These are phyloP conservation scores for Bipolaris gigantea DNA, from an alignment of 2,329 filamentous ascomycete species.

Conservation along the genomic window DNA sequence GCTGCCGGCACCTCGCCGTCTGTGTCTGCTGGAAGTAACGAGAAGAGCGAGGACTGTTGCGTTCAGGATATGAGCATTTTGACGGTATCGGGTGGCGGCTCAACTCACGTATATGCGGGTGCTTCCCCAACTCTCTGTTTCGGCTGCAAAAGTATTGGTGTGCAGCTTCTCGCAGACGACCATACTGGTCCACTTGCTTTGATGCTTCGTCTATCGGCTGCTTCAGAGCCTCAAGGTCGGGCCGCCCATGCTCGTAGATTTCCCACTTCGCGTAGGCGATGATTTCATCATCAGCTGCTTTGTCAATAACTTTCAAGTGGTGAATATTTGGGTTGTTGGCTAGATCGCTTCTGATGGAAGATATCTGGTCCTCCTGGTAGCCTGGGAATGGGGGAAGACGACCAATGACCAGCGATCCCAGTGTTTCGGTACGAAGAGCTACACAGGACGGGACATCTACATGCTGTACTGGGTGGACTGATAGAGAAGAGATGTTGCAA, in stretches of 20 bases:
- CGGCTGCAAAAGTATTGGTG: slow-evolving; percentile 1
- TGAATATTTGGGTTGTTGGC: neutral
- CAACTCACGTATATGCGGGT: slow-evolving; percentile 4
- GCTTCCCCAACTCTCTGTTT: neutral
- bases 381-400: neutral
- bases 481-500: neutral
- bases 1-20: neutral
- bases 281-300: neutral
- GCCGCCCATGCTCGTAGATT: neutral
- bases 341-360: neutral
- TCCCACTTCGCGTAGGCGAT: slow-evolving; percentile 3
- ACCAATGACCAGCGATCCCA: slow-evolving; percentile 2
- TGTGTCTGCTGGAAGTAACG: neutral
- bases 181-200: slow-evolving; percentile 1
- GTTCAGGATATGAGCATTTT: neutral
- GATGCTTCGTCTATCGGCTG: neutral
- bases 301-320: neutral
- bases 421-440: neutral
- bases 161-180: neutral
- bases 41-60: neutral
- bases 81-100: neutral
- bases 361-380: neutral
- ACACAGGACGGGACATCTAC: neutral
- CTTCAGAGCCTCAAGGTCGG: neutral
- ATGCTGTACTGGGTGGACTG: neutral